Conservation (phyloP, 1,284 basidiomycete genomes). For the Puccinia horiana region DNA sequence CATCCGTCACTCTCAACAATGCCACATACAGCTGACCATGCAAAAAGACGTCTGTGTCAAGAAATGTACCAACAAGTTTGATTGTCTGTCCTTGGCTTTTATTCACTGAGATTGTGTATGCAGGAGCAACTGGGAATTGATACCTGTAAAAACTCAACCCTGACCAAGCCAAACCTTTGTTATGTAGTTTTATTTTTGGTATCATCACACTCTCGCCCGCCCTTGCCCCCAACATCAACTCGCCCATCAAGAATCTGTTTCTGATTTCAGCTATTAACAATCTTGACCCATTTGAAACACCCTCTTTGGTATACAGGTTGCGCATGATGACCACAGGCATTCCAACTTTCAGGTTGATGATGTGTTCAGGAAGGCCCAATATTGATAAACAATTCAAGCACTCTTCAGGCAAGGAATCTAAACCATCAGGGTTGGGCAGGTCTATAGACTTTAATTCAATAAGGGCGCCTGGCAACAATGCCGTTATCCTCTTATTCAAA, state of each 20-base stretch:
- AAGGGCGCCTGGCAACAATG: not conserved
- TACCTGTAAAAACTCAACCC: not conserved
- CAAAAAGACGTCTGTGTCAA: not conserved
- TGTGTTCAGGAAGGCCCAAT: no score
- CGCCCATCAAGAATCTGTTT: not conserved
- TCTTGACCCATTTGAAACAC: not conserved
- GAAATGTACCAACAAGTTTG: not conserved
- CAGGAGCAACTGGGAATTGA: not conserved
- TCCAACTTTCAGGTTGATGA: no score
- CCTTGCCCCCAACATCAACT: not conserved
- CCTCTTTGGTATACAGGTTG: not conserved
- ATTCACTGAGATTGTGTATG: no score
- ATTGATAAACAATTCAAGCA: not conserved
- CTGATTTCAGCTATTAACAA: not conserved
- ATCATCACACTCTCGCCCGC: not conserved
- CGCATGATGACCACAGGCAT: not conserved
- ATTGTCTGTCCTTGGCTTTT: no score
- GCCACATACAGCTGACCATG: no score
- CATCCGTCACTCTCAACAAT: no score
- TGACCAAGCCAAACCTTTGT: not conserved
- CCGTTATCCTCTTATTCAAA: no score
- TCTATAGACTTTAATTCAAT: not conserved
- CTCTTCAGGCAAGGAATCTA: not conserved
- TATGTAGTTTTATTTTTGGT: not conserved
- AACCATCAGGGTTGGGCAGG: not conserved